Conservation (phyloP, 768 basidiomycete genomes). For the Wakefieldia striispora region DNA sequence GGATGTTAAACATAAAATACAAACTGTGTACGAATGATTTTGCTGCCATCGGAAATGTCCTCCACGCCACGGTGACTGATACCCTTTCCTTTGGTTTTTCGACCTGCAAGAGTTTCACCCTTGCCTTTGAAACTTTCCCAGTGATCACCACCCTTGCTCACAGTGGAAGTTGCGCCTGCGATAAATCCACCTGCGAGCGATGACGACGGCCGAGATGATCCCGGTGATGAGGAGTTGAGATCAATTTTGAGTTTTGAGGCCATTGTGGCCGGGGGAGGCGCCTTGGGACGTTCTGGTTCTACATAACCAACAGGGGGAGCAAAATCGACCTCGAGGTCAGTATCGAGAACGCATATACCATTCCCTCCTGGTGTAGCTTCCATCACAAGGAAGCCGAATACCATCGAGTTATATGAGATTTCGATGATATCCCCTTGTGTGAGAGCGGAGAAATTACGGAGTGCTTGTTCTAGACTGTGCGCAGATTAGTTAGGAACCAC, state of each 20-base stretch:
- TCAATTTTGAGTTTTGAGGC: constrained; percentile 97
- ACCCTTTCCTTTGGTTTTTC: constrained; percentile 95
- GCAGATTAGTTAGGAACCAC: background rate
- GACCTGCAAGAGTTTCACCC: constrained; percentile 86
- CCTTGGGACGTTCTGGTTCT: constrained; percentile 86
- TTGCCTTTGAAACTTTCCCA: constrained; percentile 98
- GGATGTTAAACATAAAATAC: constrained; percentile 30
- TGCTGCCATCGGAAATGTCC: constrained; percentile 74
- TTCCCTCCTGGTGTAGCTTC: constrained; percentile 83
- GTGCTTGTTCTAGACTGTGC: constrained; percentile 84
- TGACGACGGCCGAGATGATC: constrained; percentile 79
- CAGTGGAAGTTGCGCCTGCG: constrained; percentile 43
- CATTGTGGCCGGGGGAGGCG: constrained; percentile 85
- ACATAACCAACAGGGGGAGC: constrained; percentile 91
- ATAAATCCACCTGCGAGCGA: constrained; percentile 69
- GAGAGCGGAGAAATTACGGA: constrained; percentile 88
- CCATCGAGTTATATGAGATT: constrained; percentile 94
- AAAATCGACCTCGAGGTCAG: constrained; percentile 98
- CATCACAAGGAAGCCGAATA: constrained; percentile 95
- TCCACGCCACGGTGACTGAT: constrained; percentile 82
- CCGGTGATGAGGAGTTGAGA: constrained; percentile 79
- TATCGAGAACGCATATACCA: constrained; percentile 89
- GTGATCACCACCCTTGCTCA: constrained; percentile 76
- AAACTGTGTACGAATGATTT: constrained; percentile 89
- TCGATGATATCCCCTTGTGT: constrained; percentile 98